Evolutionary conservation across 78 protist genomes (phyloP).

Genomic region (Planoprotostelium fungivorum): DNA sequence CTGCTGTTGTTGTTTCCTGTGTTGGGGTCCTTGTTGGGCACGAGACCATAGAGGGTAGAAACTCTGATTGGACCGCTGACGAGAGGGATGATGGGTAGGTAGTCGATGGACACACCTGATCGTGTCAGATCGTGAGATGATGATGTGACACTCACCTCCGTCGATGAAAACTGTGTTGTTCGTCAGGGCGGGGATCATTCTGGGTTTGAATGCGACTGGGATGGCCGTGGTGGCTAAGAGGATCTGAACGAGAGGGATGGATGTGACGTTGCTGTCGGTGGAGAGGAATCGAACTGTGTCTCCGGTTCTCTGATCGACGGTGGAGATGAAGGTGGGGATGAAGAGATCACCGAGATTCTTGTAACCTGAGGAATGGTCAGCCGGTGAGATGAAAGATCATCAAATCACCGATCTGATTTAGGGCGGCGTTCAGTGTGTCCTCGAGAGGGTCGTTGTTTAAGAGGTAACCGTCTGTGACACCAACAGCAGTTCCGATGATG

Average conservation of each 20-base stretch:
- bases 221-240: not conserved
- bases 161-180: not conserved
- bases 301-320: constrained; percentile 2
- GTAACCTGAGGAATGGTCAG: too few relatives aligned
- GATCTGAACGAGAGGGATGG: not conserved
- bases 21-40: not conserved
- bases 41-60: not conserved
- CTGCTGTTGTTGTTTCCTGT: not conserved
- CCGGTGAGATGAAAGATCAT: too few relatives aligned
- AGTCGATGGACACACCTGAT: too few relatives aligned
- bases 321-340: not conserved
- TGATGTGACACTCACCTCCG: not conserved
- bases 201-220: not conserved
- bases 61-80: not conserved
- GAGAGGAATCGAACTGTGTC: not conserved
- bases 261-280: not conserved
- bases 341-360: not conserved
- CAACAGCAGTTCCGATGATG: not conserved
- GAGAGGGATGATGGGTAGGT: not conserved
- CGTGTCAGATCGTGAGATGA: too few relatives aligned
- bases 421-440: not conserved
- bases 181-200: not conserved
- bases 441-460: not conserved
- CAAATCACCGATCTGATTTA: not conserved
- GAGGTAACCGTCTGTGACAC: not conserved